phyloP scores from a whole-genome alignment of 2,329 filamentous ascomycete genomes.

The Cercospora citrullina region DNA sequence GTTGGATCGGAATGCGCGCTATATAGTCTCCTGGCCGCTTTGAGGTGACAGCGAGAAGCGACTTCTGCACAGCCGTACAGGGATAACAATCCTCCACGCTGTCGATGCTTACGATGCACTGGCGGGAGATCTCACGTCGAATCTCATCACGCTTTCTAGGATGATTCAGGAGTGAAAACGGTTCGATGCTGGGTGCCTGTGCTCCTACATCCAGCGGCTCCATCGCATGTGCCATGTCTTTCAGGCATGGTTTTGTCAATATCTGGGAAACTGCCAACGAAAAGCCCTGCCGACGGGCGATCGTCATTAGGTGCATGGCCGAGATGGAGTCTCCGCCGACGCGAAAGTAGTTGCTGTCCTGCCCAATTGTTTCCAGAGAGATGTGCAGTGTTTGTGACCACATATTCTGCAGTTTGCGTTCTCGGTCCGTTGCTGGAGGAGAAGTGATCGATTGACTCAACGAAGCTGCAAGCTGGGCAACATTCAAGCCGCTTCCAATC shows the following conservation, averaged over 20 bases:
- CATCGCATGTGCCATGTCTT: conserved; percentile 15
- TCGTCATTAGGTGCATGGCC: conserved; percentile 13
- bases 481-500: conserved; percentile 42
- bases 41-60: conserved; percentile 54
- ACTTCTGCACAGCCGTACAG: conserved; percentile 23
- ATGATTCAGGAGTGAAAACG: conserved; percentile 4
- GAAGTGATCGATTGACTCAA: background rate
- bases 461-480: background rate
- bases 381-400: conserved; percentile 14
- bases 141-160: background rate
- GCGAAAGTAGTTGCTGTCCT: conserved; percentile 44
- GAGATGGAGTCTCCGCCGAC: conserved; percentile 35
- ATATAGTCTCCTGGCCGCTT: conserved; percentile 56
- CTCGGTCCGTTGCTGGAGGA: conserved; percentile 2
- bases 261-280: conserved; percentile 12
- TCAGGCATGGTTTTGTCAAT: conserved; percentile 2
- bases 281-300: conserved; percentile 11
- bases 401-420: conserved; percentile 9
- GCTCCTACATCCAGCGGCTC: background rate
- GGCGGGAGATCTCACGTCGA: conserved; percentile 5
- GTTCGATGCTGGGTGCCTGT: background rate
- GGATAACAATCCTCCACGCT: conserved; percentile 56
- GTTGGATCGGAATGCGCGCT: conserved; percentile 40
- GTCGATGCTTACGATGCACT: conserved; percentile 15
- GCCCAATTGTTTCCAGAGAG: background rate